Evolutionary conservation across 2,329 filamentous ascomycete genomes (phyloP).

Genomic region (Pseudogymnoascus sp.): DNA sequence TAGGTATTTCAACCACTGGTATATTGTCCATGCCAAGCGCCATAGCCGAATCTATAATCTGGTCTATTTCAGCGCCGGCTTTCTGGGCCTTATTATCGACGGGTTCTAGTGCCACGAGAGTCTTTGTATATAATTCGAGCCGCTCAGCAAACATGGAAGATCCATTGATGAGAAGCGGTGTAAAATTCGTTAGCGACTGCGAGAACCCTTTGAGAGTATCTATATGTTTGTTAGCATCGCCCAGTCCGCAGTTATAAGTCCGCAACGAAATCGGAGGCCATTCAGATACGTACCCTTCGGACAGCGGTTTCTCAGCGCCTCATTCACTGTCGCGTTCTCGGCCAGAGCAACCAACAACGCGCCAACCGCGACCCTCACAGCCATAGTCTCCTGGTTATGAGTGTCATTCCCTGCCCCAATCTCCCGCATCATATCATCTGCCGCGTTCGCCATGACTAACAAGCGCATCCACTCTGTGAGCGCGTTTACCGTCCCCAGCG

Average conservation of each 20-base stretch:
- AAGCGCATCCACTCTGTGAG: constrained; percentile 52
- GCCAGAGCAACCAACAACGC: constrained; percentile 54
- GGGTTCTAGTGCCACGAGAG: constrained; percentile 47
- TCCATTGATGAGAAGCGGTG: constrained; percentile 48
- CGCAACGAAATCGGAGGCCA: neutral
- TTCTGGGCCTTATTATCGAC: constrained; percentile 43
- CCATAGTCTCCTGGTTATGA: constrained; percentile 48
- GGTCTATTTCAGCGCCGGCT: constrained; percentile 45
- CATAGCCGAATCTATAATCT: constrained; percentile 49
- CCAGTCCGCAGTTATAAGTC: neutral
- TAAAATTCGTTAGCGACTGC: constrained; percentile 44
- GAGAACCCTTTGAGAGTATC: constrained; percentile 42
- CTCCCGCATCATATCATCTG: constrained; percentile 35
- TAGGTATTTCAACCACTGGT: constrained; percentile 55
- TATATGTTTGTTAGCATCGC: constrained; percentile 21
- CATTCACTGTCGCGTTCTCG: constrained; percentile 50
- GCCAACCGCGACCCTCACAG: constrained; percentile 54
- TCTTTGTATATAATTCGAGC: constrained; percentile 52
- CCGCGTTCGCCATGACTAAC: constrained; percentile 43
- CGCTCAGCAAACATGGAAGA: constrained; percentile 40
- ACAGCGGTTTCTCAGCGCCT: constrained; percentile 43
- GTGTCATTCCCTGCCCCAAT: constrained; percentile 37
- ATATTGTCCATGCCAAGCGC: constrained; percentile 35
- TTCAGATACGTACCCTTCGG: constrained; percentile 41
- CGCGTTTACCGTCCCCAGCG: constrained; percentile 40